These are phyloP conservation scores for Dalechampia spathulata DNA, from an alignment of 441 rosid species.

Conservation along the genomic window DNA sequence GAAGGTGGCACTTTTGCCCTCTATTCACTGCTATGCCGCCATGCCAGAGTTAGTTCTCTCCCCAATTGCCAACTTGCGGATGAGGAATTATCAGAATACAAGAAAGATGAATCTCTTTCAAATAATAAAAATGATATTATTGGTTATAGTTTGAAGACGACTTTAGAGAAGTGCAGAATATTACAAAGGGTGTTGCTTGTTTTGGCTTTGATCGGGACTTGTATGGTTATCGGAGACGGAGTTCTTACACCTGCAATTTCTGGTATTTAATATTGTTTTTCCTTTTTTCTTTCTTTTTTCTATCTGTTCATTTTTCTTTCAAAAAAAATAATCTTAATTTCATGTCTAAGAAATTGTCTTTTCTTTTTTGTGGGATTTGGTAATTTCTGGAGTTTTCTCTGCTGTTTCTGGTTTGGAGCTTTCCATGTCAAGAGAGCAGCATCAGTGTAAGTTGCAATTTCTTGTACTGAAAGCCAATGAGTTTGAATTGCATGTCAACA, in stretches of 20 bases:
- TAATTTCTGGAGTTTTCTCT: constrained; percentile 56
- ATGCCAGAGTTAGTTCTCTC: constrained; percentile 67
- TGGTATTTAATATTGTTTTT: constrained; percentile 11
- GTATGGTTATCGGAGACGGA: constrained; percentile 45
- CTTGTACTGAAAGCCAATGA: background rate
- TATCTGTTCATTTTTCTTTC: too few relatives aligned
- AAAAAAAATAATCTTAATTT: too few relatives aligned
- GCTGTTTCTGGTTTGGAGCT: constrained; percentile 92
- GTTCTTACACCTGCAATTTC: constrained; percentile 41
- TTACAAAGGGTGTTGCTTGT: constrained; percentile 25
- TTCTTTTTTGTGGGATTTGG: too few relatives aligned
- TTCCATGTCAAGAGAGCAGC: constrained; percentile 64
- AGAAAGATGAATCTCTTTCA: constrained; percentile 32
- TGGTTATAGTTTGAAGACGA: constrained; percentile 25
- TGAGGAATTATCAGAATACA: constrained; percentile 66
- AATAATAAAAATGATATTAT: constrained; percentile 14
- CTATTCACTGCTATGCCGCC: constrained; percentile 72
- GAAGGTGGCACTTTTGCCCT: constrained; percentile 90
- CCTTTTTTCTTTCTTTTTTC: constrained; percentile 1
- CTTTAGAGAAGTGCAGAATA: constrained; percentile 27
- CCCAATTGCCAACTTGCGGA: constrained; percentile 87
- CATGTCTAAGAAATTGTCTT: too few relatives aligned
- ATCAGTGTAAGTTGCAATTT: constrained; percentile 69
- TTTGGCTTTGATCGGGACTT: constrained; percentile 39
- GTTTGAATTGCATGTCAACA: background rate